Evolutionary conservation across 148 eudicot species (phyloP), one percentile per base, ranked within the genome.

Genomic region (Silene conica): DNA sequence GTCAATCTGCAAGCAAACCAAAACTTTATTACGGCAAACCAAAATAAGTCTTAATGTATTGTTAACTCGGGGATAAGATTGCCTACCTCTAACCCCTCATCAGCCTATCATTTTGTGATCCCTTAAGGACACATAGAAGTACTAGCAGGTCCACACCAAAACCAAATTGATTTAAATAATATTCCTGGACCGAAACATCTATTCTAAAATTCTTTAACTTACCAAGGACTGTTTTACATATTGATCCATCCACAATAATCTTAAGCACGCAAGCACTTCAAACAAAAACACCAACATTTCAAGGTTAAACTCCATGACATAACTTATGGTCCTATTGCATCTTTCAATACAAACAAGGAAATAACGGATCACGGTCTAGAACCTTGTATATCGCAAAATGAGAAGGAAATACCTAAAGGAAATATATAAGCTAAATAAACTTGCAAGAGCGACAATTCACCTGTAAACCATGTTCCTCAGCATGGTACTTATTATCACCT

Each of bases 401-500:
- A 23, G 20, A 23, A 31, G 25, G 13, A 13, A 5, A 9, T 20
- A 43, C 46, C 5, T 43, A 18, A 8, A 23, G 38, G 10, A 3
- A 62, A 62, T 25, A 60, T 22, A 50, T 41, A 67, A 69, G 45
- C 28, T 38, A 6, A 54, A 18, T 38, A 10, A 67, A n/a, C 63
- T 38, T 56, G 63, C 16, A 45, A 70, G 69, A 66, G 20, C 38
- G 20, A 64, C 61, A 50, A 64, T n/a, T 56, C 38, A 95, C 99
- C 96, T 96, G 97, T 62, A 96, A 87, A 56, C 97, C 99, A 77
- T 90, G 82, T 41, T 73, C 77, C 82, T 92, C 97, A 59, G 99
- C 97, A 41, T 96, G 96, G 73, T 96, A 96, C 70, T 92, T 96
- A 75, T 96, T 92, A 81, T 96, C 99, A 50, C 97, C 99, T 78